Base-by-base conservation (phyloP, 352 stramenopile genomes). In the Phytophthora pseudosyringae region DNA sequence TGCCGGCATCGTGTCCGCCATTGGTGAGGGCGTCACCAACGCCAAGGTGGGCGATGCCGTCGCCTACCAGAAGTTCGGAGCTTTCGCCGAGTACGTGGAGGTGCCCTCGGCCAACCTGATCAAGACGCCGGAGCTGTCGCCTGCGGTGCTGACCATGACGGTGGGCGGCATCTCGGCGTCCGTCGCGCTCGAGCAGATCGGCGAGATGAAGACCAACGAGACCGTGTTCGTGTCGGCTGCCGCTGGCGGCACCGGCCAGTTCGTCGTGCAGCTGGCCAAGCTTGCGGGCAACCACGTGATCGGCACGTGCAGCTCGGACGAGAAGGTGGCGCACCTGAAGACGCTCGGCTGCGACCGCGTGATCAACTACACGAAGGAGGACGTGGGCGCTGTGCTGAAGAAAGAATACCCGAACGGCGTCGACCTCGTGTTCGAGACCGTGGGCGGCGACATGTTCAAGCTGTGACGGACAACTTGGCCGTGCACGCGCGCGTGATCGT, bases 21-120 rank as follows among this genome's bases (percentile, higher is more conserved):
- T 88, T 10, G 72, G 76, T 6, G 67, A 77, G 8, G 72, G 50
- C 26, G 79, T 88, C 18, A 64, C 64, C 13, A 71, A 77, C 31
- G 61, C 86, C 32, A 73, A 81, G 28, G 71, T 83, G 41, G 74
- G 64, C 13, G 68, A 78, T 28, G 54, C 75, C 8, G 75, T 84
- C 21, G 66, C 52, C 2, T 88, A 80, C 64, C 61, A 70, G 36
- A 84, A 69, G 29, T 64, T 67, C 45, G 51, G 56, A 40, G 51
- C 65, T 13, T 64, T 67, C 50, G 47, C 46, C 36, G 63, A 71
- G 45, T 71, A 71, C 44, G 38, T 54, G 29, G 64, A 71, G 16
- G 49, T 67, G 49, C 57, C 43, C 3, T 57, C 58, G 3, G 49
- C 29, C 41, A 67, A 59, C 12, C 21, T 67, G n/a, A 67, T 71